Evolutionary conservation across 441 rosid genomes (phyloP), one percentile per base, ranked within the genome.

Genomic region (Gossypium schwendimanii): DNA sequence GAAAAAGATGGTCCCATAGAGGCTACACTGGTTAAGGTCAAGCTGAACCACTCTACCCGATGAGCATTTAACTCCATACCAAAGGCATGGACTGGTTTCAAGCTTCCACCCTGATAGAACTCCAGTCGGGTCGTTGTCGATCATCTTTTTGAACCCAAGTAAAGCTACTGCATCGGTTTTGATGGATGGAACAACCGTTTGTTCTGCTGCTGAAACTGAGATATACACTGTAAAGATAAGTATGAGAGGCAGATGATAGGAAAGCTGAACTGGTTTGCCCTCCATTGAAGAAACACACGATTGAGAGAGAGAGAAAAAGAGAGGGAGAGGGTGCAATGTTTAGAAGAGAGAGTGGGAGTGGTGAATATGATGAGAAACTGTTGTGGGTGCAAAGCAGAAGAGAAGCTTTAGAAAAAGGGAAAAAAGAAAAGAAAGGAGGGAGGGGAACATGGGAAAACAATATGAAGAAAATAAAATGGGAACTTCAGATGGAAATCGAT

Each of bases 21-120:
- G 92, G 54, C 75, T 78, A 67, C 80, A 71, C 23, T 85, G 86
- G 41, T 78, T 84, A 64, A 94, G 99, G 75, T 94, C 87, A 55
- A 94, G 86, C 78, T 86, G 90, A 21, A 86, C 80, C 71, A 83
- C 90, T 79, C 99, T 84, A 64, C 91, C 87, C 3, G 54, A 75
- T 28, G 88, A 71, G 84, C 99, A 94, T 54, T 91, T 81, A 67
- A 92, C 83, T 47, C 99, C 99, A 75, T 84, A 82, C 86, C 90
- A 94, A 72, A 64, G 69, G 76, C 99, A 92, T 23, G 93, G 94
- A 41, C 77, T 81, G 62, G 76, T 85, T 14, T 76, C 68, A 12
- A 82, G 82, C 66, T 79, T 28, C 99, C 99, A 94, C 0, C 79
- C 81, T 4, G 91, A 87, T 18, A 94, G 80, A 57, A 79, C 86